Conservation (phyloP, 768 basidiomycete species). For the Mycena crocata region DNA sequence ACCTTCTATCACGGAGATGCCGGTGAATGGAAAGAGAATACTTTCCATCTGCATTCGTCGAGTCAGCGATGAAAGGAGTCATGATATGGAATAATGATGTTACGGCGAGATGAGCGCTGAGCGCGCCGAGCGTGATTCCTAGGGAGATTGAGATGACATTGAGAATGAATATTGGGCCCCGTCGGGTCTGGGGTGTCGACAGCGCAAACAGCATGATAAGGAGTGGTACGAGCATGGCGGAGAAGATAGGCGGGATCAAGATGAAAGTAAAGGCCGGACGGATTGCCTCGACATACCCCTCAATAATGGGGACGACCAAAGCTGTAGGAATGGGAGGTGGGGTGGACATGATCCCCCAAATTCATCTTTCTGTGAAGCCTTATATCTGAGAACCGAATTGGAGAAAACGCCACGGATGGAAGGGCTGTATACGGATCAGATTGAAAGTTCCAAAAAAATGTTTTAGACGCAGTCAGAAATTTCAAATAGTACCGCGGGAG, state of each 20-base stretch:
- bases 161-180: conserved; percentile 37
- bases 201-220: conserved; percentile 37
- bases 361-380: no score
- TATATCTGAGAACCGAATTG: no score
- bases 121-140: neutral
- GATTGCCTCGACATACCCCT: conserved; percentile 4
- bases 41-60: neutral
- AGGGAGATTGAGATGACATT: conserved; percentile 36
- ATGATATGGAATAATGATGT: no score
- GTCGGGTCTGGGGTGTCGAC: conserved; percentile 37
- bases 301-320: conserved; percentile 14
- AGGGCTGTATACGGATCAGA: no score
- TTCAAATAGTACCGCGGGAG: no score
- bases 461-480: no score
- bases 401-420: no score
- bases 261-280: conserved; percentile 14
- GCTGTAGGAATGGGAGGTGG: conserved; percentile 15
- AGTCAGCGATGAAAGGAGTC: neutral
- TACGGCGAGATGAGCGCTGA: neutral
- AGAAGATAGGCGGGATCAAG: neutral
- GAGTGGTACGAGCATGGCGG: conserved; percentile 7
- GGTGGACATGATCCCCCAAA: conserved; percentile 16
- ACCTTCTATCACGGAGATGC: neutral
- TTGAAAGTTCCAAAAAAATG: no score
- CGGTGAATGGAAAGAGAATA: neutral